Base-by-base conservation (phyloP, 192 early-diverging fungal genomes). In the Linnemannia zychae region DNA sequence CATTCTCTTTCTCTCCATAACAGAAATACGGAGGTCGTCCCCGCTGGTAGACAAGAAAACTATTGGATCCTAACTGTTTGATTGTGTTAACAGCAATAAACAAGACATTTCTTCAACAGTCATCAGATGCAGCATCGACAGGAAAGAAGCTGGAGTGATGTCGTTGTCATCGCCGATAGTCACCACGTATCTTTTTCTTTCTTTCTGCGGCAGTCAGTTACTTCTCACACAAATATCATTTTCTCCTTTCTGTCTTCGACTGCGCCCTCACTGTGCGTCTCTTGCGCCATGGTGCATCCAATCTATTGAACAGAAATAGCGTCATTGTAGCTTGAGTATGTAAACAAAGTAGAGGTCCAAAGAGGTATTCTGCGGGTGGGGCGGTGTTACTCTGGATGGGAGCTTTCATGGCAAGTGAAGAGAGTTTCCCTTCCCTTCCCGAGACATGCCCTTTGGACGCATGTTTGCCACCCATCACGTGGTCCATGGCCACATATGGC, bases 11-110 rank as follows among this genome's bases (percentile, higher is more conserved):
- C 28, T 0, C 49, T 7, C 67, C 18, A 16, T 12, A 37, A 52
- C 57, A 73, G 72, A 73, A 73, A 73, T 73, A 73, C 12, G 47
- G 33, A 18, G 31, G 31, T 7, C 47, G 49, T 4, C 47, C 48
- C 7, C 46, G 72, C 28, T 73, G 72, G 72, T 73, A 73, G 33
- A 50, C 40, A 48, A 44, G 3, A 44, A 9, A 44, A 9, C 40
- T 9, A n/a, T 44, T 44, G 40, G 40, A 44, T n/a, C 40, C 40
- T 44, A 3, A 3, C 40, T 44, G 40, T 44, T 44, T n/a, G n/a
- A n/a, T n/a, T 9, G 40, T 44, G 40, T 44, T 9, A 44, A 31
- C 9, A 16, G 13, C 15, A 31, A 31, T 63, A 63, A 63, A 63
- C 57, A 31, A 31, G 12, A 12, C 28, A 15, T 15, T 7, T 15